A percentile compares a stretch with the other conserved stretches of the same genome.
Conservation (phyloP, 2,329 filamentous ascomycete genomes). For the Fusarium phyllophilum region DNA sequence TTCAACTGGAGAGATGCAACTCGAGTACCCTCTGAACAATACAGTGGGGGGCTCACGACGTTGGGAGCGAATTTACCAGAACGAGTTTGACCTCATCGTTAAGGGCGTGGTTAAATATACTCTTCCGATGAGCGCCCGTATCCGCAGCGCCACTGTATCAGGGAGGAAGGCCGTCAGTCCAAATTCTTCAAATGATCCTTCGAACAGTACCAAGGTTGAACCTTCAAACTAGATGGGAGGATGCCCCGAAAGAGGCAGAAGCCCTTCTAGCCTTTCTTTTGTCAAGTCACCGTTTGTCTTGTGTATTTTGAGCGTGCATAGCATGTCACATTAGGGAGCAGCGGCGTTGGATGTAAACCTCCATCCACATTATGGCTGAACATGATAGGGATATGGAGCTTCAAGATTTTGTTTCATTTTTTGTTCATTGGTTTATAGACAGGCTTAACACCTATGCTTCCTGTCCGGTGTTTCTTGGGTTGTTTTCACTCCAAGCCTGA, state of each 20-base stretch:
- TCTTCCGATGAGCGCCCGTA: slow-evolving; percentile 68
- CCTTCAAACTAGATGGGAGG: slow-evolving; percentile 30
- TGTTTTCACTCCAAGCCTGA: slow-evolving; percentile 22
- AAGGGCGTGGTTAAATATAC: slow-evolving; percentile 90
- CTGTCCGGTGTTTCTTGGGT: slow-evolving; percentile 46
- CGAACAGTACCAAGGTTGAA: slow-evolving; percentile 74
- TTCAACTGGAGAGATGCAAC: slow-evolving; percentile 84
- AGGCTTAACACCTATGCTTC: slow-evolving; percentile 28
- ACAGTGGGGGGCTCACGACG: slow-evolving; percentile 86
- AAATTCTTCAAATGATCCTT: slow-evolving; percentile 68
- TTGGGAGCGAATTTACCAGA: slow-evolving; percentile 90
- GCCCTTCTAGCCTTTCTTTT: slow-evolving; percentile 41
- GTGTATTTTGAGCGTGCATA: slow-evolving; percentile 51
- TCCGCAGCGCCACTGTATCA: slow-evolving; percentile 69
- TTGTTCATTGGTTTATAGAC: slow-evolving; percentile 45
- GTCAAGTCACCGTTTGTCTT: slow-evolving; percentile 39
- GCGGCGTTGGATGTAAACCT: slow-evolving; percentile 49
- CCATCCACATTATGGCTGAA: slow-evolving; percentile 46
- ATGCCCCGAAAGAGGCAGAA: slow-evolving; percentile 23
- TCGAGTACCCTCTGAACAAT: slow-evolving; percentile 85
- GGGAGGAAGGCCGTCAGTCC: slow-evolving; percentile 69
- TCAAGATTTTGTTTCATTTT: slow-evolving; percentile 37
- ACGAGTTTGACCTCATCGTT: slow-evolving; percentile 93
- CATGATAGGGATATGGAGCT: slow-evolving; percentile 42
- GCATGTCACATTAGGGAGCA: slow-evolving; percentile 49